Base-by-base conservation (phyloP, 257 asterid species). In the Solanum pennellii region DNA sequence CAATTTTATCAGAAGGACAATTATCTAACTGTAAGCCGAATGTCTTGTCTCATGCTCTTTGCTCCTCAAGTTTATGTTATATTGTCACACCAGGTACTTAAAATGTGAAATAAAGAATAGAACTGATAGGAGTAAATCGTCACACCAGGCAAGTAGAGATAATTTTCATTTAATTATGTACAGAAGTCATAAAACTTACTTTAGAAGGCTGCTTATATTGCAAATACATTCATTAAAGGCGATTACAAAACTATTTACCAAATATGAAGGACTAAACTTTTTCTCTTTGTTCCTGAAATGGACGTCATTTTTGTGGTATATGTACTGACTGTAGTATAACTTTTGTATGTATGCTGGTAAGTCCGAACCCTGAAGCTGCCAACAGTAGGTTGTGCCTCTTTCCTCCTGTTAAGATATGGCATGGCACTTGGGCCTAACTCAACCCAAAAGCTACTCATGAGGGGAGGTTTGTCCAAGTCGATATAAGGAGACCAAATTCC, bases 71-170 rank as follows among this genome's bases (percentile, higher is more conserved):
- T 77, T 77, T 77, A 74, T 74, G 82, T 29, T 74, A 74, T 74
- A 21, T 73, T 45, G 6, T 45, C 29, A 21, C 68, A 21, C 68
- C 14, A 60, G 68, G 68, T 60, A 60, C 68, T 3, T 60, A 21
- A 60, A 60, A 94, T 90, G 95, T 98, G 90, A 89, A 89, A 90
- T 94, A 84, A 93, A 95, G 86, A 91, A 92, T 56, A 92, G 86
- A 92, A 95, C 98, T 49, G 96, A 98, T 86, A 92, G 59, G 87
- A 90, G 86, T 77, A 44, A 44, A 77, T n/a, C 10, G 39, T 44
- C 84, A 44, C 41, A 44, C 84, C 65, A 13, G 65, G 62, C 44
- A 44, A 42, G 60, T 5, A 25, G 14, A 44, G 37, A 44, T 77
- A 56, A 77, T 77, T 9, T n/a, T 76, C 23, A 25, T 25, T 25